phyloP scores from a whole-genome alignment of 106 monocot species.

The Cymbidium sinense region DNA sequence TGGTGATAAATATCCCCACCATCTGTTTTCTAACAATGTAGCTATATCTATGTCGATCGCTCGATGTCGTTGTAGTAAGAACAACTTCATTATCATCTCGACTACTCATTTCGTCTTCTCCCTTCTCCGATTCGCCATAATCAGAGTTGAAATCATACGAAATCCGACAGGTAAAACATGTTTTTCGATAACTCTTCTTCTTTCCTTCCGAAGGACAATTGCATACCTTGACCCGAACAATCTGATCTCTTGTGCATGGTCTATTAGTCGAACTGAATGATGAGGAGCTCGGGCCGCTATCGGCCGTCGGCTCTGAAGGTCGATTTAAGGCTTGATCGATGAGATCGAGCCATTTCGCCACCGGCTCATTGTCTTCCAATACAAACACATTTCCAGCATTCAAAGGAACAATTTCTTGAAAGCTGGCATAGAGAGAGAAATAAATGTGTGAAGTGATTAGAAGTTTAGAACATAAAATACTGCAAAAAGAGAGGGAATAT shows the following conservation, averaged over 20 bases:
- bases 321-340: slow-evolving; percentile 52
- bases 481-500: background rate
- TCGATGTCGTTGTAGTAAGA: background rate
- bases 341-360: slow-evolving; percentile 44
- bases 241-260: slow-evolving; percentile 26
- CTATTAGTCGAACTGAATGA: slow-evolving; percentile 54
- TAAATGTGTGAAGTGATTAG: background rate
- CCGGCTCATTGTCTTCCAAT: slow-evolving; percentile 59
- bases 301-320: background rate
- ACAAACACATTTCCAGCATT: slow-evolving; percentile 67
- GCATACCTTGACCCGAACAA: slow-evolving; percentile 47
- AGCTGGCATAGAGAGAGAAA: slow-evolving; percentile 17
- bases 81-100: background rate
- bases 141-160: slow-evolving; percentile 17
- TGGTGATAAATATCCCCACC: slow-evolving; percentile 61
- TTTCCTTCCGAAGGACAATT: slow-evolving; percentile 48
- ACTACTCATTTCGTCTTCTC: slow-evolving; percentile 22
- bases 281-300: background rate
- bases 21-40: slow-evolving; percentile 56
- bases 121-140: slow-evolving; percentile 11
- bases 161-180: slow-evolving; percentile 41
- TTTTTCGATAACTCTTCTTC: slow-evolving; percentile 26
- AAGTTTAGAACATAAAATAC: background rate
- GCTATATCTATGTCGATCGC: slow-evolving; percentile 15
- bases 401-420: slow-evolving; percentile 73